Conservation (phyloP, 2,329 filamentous ascomycete species). For the Corynespora cassiicola region DNA sequence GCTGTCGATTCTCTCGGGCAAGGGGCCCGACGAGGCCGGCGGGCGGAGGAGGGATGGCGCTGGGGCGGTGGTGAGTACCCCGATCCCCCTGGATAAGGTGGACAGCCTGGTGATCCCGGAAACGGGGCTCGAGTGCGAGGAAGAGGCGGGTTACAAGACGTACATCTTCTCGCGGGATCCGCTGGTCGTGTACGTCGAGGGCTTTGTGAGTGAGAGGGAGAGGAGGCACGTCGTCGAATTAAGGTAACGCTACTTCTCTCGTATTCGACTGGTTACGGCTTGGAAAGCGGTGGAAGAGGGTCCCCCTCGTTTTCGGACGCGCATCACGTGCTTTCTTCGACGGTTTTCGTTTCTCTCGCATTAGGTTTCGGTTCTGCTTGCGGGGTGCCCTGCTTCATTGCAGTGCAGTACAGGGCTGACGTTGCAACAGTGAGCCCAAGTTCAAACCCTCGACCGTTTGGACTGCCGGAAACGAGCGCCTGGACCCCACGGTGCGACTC, state of each 20-base stretch:
- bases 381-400: background rate
- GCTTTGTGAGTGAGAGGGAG: slow-evolving; percentile 59
- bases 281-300: no score
- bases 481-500: slow-evolving; percentile 58
- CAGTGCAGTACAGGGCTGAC: background rate
- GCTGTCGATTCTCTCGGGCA: slow-evolving; percentile 20
- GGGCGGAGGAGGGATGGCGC: slow-evolving; percentile 5
- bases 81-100: slow-evolving; percentile 29
- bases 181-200: slow-evolving; percentile 65
- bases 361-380: no score
- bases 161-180: slow-evolving; percentile 62
- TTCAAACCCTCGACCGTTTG: slow-evolving; percentile 63
- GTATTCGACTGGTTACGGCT: no score
- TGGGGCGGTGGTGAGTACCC: slow-evolving; percentile 1
- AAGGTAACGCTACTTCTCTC: no score
- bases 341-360: no score
- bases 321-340: no score
- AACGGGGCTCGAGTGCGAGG: slow-evolving; percentile 43
- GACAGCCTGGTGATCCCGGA: slow-evolving; percentile 50
- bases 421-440: slow-evolving; percentile 54
- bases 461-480: slow-evolving; percentile 53
- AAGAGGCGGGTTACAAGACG: slow-evolving; percentile 46
- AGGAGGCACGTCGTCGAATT: slow-evolving; percentile 58
- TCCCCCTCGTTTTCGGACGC: slow-evolving; percentile 3
- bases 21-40: background rate